Base-by-base conservation (phyloP, 2,329 filamentous ascomycete species). In the Rhinocladiella mackenziei region DNA sequence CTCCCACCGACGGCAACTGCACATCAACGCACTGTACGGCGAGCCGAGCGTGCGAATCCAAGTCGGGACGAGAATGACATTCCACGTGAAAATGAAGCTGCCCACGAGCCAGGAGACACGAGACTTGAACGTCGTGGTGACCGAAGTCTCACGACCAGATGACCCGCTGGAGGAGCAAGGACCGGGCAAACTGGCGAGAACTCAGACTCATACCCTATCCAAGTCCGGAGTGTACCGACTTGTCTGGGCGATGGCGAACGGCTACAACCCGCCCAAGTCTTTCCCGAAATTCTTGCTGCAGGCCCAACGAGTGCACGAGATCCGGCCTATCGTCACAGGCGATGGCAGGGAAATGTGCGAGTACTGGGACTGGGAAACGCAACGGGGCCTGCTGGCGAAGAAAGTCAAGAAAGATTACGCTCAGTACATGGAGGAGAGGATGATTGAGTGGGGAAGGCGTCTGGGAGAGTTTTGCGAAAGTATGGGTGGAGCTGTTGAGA, bases 281-380 rank as follows among this genome's bases (percentile, higher is more conserved):
- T 43, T 51, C 14, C 53, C 62, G 7, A 53, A 51, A 2, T 64
- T 56, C n/a, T 35, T 74, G 13, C 43, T 74, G 39, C 62, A 57
- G 37, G 64, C 66, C 20, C 69, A 74, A 53, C 58, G 70, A 8
- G 67, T 71, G n/a, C 70, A 73, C 50, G 71, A 74, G 59, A 59
- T 75, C 25, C 57, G 58, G 14, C 67, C 68, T 43, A 56, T 62
- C 5, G 61, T 61, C 23, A 59, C 60, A 36, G 31, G 55, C 56
- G 50, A 62, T 54, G 38, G 57, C 65, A 58, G 56, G 65, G 52
- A 56, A 61, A 43, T 71, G 66, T 45, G 55, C 33, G 48, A 55
- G 30, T 57, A 57, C 31, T 49, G 48, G 40, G 48, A 54, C 30
- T 74, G 71, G 71, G 67, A 73, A 57, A 61, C 60, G 3, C 70